Base-by-base conservation (phyloP, 306 rosid species). In the Biancaea sappan region DNA sequence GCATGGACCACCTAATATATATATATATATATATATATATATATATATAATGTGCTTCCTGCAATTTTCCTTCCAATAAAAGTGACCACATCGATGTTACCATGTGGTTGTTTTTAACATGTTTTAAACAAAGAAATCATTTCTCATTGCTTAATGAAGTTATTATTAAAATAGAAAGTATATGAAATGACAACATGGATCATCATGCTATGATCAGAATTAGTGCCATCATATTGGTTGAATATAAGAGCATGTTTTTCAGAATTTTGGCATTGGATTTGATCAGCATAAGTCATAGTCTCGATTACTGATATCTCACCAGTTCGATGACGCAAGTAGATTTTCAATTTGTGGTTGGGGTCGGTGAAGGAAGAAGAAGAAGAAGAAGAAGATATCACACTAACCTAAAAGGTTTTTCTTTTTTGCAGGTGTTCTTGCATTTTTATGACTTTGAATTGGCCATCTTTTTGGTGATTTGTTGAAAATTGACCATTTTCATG, bases 261-360 rank as follows among this genome's bases (percentile, higher is more conserved):
- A 46, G n/a, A n/a, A 16, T 7, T 14, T 25, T 66, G 54, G 8
- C 6, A 1, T 48, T 66, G 41, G 44, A 10, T n/a, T 28, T 68
- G n/a, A 16, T 29, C 0, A 18, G 29, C 14, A 32, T 29, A 18
- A 18, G 73, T 8, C 26, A n/a, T 29, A 7, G 47, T 48, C 44
- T n/a, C 29, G 73, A 68, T 68, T 68, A 19, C 50, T 18, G 60
- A 68, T 22, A 32, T 34, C 57, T 50, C 32, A 69, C 74, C 48
- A 50, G 13, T n/a, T n/a, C n/a, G n/a, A 64, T 50, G 48, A 47
- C 59, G 35, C 22, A 61, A 3, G 28, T 32, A 22, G 68, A 58
- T 32, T 58, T 58, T 58, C 7, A 15, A 12, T 56, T 56, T 26
- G 62, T 26, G 62, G 6, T 14, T n/a, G n/a, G n/a, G n/a, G n/a